Conservation (phyloP, 805 yeast species). For the Soucietia sequanensis region DNA sequence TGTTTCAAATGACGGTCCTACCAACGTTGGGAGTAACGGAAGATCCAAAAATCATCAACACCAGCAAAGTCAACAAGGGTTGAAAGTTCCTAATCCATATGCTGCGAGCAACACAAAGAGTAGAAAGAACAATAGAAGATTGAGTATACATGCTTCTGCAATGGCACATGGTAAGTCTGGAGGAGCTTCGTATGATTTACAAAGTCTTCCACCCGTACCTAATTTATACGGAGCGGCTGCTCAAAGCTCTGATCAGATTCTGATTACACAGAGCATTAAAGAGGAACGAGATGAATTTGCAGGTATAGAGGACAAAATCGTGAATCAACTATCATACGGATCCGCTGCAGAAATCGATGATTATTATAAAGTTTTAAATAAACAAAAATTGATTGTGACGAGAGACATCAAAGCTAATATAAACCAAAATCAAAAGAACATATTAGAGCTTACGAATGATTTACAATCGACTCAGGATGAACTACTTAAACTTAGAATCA, state of each 20-base stretch:
- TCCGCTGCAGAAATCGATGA: conserved; percentile 72
- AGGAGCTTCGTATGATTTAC: conserved; percentile 20
- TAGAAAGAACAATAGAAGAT: conserved; percentile 25
- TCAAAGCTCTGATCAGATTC: conserved; percentile 4
- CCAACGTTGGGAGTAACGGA: not conserved
- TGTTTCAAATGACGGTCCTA: conserved; percentile 4
- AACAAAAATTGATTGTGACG: conserved; percentile 50
- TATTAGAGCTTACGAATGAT: conserved; percentile 58
- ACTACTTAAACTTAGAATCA: conserved; percentile 57
- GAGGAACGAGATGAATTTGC: conserved; percentile 8
- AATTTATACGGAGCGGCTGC: conserved; percentile 6
- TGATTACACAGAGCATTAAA: conserved; percentile 5
- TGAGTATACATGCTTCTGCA: conserved; percentile 41
- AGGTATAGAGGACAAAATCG: conserved; percentile 17
- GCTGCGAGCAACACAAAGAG: conserved; percentile 7
- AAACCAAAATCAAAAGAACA: conserved; percentile 61
- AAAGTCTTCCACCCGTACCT: conserved; percentile 33
- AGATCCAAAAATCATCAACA: not conserved
- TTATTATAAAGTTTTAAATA: conserved; percentile 54
- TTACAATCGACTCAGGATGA: conserved; percentile 64
- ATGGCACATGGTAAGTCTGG: conserved; percentile 26
- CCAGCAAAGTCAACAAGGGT: conserved; percentile 1
- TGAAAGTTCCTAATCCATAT: conserved; percentile 16
- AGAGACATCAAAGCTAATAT: conserved; percentile 58
- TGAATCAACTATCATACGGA: conserved; percentile 53